Evolutionary conservation across 169 alveolate species (phyloP).

Genomic region (Blepharisma undulans): DNA sequence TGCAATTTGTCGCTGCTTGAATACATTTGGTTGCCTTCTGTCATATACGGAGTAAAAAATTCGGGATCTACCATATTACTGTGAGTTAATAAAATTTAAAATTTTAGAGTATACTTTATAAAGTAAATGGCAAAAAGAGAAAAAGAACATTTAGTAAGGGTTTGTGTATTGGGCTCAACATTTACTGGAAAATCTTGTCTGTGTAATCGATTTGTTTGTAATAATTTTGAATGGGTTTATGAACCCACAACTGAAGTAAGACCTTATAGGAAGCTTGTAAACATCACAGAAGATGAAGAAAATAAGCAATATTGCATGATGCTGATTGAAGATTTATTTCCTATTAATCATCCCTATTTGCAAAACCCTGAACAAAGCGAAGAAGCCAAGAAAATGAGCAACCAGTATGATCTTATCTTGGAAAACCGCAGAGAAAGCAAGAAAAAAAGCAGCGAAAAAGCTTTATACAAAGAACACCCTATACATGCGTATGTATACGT

Average conservation of each 20-base stretch:
- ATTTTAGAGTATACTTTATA: not conserved
- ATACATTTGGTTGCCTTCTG: not conserved
- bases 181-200: slow-evolving; percentile 33
- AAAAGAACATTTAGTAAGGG: slow-evolving; percentile 25
- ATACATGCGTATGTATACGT: slow-evolving; percentile 29
- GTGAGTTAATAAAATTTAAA: not conserved
- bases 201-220: slow-evolving; percentile 6
- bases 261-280: not conserved
- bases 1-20: not conserved
- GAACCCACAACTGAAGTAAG: slow-evolving; percentile 36
- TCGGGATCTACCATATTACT: not conserved
- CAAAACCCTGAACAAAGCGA: not conserved
- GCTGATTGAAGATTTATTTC: slow-evolving; percentile 36
- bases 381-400: not conserved
- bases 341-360: slow-evolving; percentile 33
- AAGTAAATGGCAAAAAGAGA: not conserved
- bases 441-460: slow-evolving; percentile 29
- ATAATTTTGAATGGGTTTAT: slow-evolving; percentile 33
- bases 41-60: not conserved
- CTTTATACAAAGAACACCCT: not conserved
- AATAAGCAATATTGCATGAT: not conserved
- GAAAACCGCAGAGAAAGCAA: slow-evolving; percentile 19
- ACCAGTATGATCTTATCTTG: slow-evolving; percentile 7
- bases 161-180: slow-evolving; percentile 22
- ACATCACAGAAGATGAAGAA: slow-evolving; percentile 36